Percentiles rank a stretch among this genome's conserved stretches.
phyloP scores from a whole-genome alignment of 352 stramenopile species.

The Plasmopara halstedii region DNA sequence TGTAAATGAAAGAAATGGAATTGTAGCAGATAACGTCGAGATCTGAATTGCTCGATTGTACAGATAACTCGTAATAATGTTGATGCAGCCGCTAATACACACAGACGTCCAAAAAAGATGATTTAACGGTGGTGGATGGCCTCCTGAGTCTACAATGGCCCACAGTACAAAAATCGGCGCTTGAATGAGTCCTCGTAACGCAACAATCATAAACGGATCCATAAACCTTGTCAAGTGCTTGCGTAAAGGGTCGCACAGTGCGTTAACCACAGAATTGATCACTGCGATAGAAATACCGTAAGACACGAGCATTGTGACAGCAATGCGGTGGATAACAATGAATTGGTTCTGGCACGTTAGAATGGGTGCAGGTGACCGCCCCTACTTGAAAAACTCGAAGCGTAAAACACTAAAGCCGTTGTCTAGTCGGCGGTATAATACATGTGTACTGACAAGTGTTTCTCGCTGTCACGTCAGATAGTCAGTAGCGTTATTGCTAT shows the following conservation, averaged over 20 bases:
- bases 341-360: neutral
- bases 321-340: neutral
- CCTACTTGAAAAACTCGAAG: no score
- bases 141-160: slow-evolving; percentile 48
- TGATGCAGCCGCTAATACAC: slow-evolving; percentile 63
- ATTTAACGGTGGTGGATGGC: slow-evolving; percentile 51
- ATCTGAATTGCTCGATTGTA: slow-evolving; percentile 82
- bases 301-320: slow-evolving; percentile 40
- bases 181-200: slow-evolving; percentile 57
- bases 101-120: slow-evolving; percentile 77
- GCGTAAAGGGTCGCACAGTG: slow-evolving; percentile 71
- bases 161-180: slow-evolving; percentile 63
- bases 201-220: slow-evolving; percentile 75
- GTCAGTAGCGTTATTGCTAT: slow-evolving; percentile 6
- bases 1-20: slow-evolving; percentile 78
- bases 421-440: no score
- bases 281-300: slow-evolving; percentile 67
- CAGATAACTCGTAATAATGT: slow-evolving; percentile 77
- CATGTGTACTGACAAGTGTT: no score
- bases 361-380: no score
- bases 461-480: slow-evolving; percentile 3
- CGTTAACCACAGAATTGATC: slow-evolving; percentile 74
- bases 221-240: slow-evolving; percentile 82
- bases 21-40: slow-evolving; percentile 64
- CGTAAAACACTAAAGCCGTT: no score